phyloP scores from a whole-genome alignment of 2,329 filamentous ascomycete species.

The Lachnellula arida region DNA sequence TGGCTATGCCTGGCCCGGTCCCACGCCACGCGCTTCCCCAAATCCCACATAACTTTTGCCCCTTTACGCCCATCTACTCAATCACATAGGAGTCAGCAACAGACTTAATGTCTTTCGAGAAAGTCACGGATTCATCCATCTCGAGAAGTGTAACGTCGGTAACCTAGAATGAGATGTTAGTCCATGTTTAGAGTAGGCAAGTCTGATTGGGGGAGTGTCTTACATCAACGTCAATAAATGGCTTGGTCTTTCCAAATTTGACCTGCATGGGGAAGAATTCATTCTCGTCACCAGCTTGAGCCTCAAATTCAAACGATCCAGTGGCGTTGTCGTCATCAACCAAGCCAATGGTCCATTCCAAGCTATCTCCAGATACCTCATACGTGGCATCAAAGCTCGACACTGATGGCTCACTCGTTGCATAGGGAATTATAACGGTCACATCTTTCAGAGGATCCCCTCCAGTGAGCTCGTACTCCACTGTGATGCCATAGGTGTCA shows the following conservation, averaged over 20 bases:
- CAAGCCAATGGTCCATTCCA: conserved; percentile 90
- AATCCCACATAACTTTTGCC: conserved; percentile 21
- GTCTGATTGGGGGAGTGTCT: conserved; percentile 37
- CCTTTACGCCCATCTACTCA: conserved; percentile 48
- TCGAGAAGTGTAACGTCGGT: conserved; percentile 66
- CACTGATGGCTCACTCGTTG: conserved; percentile 77
- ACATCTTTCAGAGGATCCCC: conserved; percentile 77
- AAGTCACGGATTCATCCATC: conserved; percentile 72
- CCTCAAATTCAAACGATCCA: conserved; percentile 94
- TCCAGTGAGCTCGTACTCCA: conserved; percentile 92
- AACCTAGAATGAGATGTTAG: conserved; percentile 47
- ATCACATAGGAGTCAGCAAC: conserved; percentile 72
- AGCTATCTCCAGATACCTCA: conserved; percentile 83
- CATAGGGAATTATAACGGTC: conserved; percentile 80
- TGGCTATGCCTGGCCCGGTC: conserved; percentile 11
- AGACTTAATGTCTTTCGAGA: conserved; percentile 77
- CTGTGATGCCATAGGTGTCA: conserved; percentile 80
- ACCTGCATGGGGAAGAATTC: conserved; percentile 99
- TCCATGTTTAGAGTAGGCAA: conserved; percentile 4
- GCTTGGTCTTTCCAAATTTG: conserved; percentile 77
- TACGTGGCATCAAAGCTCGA: conserved; percentile 93
- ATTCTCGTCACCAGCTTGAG: conserved; percentile 77
- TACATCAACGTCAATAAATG: conserved; percentile 92
- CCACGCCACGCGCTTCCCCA: conserved; percentile 22
- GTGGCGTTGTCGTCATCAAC: conserved; percentile 77